Evolutionary conservation across 805 yeast species (phyloP), one percentile per base, ranked within the genome.

Genomic region (Candida parachauliodes): DNA sequence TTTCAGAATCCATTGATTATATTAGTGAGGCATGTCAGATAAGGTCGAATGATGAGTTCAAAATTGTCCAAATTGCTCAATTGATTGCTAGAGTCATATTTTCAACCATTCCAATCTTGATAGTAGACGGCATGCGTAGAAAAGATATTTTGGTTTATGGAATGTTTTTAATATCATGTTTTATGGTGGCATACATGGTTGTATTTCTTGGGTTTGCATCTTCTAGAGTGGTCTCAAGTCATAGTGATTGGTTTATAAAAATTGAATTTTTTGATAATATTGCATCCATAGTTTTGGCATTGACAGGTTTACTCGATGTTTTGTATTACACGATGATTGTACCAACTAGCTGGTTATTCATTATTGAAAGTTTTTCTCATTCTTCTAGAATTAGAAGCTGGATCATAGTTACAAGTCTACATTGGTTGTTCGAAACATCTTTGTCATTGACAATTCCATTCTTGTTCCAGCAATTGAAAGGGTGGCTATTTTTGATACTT

Each of bases 1-100:
- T 74, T 33, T 60, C 70, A 65, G 69, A 64, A 47, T 72, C 71
- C 37, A 58, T 72, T 36, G 59, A 61, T 1, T 68, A 59, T 45
- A 59, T 76, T 10, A 75, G 79, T 52, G 72, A 65, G 22, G 64
- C 67, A 60, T 59, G 74, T 45, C 79, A 77, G 0, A 68, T 69
- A 0, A 60, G 72, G 0, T 45, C 63, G 4, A 12, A n/a, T 3
- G 34, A 29, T 12, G 37, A 32, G 9, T 23, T 25, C 8, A 29
- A 34, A 21, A 24, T 30, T 8, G 37, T 32, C 15, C 23, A 30
- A 12, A 28, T 25, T 8, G 12, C 40, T n/a, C 61, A 51, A 32
- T 69, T 72, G 37, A 53, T 66, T 3, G 42, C 74, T 10, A 59
- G 68, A 39, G 64, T 64, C 0, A 6, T 64, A 0, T 68, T 74